A percentile compares a stretch with the other conserved stretches of the same genome.
These are phyloP conservation scores for Pseudogymnoascus sp. DNA, from an alignment of 2,329 filamentous ascomycete genomes.

Conservation along the genomic window DNA sequence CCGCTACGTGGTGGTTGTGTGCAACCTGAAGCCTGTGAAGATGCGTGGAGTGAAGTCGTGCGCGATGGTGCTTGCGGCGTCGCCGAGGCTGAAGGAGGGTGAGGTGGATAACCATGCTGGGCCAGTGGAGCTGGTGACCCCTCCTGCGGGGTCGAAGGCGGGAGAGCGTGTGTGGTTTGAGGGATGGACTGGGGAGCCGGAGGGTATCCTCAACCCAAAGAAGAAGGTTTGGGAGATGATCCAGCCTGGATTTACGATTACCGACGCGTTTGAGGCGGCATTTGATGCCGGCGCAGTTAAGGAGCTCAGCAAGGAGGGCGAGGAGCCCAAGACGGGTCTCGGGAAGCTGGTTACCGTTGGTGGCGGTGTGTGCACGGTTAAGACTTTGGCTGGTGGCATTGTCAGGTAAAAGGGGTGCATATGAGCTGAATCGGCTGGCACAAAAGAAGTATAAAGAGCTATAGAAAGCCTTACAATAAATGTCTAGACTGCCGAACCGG, in stretches of 20 bases:
- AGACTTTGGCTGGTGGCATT: conserved; percentile 69
- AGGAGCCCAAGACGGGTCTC: conserved; percentile 37
- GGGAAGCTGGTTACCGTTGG: conserved; percentile 62
- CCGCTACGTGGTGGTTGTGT: conserved; percentile 90
- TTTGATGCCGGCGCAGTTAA: conserved; percentile 78
- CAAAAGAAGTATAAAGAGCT: background rate
- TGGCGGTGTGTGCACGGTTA: conserved; percentile 77
- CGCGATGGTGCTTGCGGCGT: conserved; percentile 94
- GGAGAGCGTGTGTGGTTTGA: conserved; percentile 91
- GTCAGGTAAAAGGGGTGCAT: conserved; percentile 59
- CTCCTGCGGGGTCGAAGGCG: conserved; percentile 70
- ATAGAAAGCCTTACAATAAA: conserved; percentile 3
- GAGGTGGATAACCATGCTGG: conserved; percentile 80
- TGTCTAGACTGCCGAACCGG: background rate
- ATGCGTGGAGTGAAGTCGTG: conserved; percentile 83
- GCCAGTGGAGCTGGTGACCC: conserved; percentile 84
- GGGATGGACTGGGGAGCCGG: conserved; percentile 88
- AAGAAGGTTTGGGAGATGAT: conserved; percentile 99
- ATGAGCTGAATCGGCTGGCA: background rate
- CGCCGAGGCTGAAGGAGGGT: conserved; percentile 73
- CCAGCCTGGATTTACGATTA: conserved; percentile 94
- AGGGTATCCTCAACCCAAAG: conserved; percentile 93
- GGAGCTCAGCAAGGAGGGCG: conserved; percentile 64
- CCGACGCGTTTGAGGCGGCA: conserved; percentile 68
- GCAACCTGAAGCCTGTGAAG: conserved; percentile 97